Conservation (phyloP, 2,329 filamentous ascomycete species). For the Mycogone perniciosa region DNA sequence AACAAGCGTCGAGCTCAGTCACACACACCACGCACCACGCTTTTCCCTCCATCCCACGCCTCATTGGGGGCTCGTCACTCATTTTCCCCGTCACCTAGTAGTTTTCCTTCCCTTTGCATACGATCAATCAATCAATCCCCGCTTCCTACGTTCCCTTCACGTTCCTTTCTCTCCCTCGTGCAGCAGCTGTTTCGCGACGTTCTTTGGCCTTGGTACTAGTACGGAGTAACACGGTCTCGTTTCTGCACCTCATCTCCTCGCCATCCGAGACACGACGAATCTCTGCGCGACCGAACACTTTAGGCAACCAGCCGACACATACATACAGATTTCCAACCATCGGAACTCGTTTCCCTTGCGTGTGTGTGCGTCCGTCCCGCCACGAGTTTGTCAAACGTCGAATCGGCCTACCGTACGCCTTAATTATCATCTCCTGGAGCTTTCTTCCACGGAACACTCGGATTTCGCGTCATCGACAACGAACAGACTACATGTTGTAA, state of each 20-base stretch:
- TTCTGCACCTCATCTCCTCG: not conserved
- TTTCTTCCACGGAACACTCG: not conserved
- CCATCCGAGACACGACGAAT: conserved; percentile 6
- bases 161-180: not conserved
- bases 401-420: conserved; percentile 8
- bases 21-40: not conserved
- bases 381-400: conserved; percentile 3
- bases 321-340: conserved; percentile 1
- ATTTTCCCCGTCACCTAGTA: conserved; percentile 4
- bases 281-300: conserved; percentile 7
- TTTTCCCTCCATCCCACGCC: conserved; percentile 6
- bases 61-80: too few relatives aligned
- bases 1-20: not conserved
- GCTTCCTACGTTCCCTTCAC: not conserved
- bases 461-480: not conserved
- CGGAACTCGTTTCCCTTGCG: not conserved
- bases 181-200: not conserved
- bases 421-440: not conserved
- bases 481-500: conserved; percentile 15
- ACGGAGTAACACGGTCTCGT: not conserved
- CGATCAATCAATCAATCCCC: conserved; percentile 4
- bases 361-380: conserved; percentile 3
- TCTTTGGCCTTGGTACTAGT: not conserved
- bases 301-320: conserved; percentile 7
- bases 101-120: conserved; percentile 1